Base-by-base conservation (phyloP, 1,139 yeast species). In the Yamadazyma triangularis region DNA sequence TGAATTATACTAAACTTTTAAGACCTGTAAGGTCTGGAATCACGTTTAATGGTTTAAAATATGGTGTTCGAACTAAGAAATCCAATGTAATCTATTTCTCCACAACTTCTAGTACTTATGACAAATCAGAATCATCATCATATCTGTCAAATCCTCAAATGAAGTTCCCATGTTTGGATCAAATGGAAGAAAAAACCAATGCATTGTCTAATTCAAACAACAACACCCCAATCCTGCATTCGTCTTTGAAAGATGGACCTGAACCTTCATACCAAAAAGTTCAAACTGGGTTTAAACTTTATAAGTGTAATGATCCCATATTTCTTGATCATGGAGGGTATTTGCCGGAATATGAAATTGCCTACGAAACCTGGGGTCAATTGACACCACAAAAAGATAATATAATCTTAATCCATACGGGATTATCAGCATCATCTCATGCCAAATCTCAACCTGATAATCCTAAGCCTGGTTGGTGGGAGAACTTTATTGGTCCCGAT, bases 381-480 rank as follows among this genome's bases (percentile, higher is more conserved):
- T 61, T 88, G 36, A 83, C 85, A 41, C 51, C 56, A 2, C 70
- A 64, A 26, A 76, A 64, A 40, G 73, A 84, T 12, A 88, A 88
- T 51, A 84, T 88, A 11, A 73, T 88, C 18, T 64, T 89, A 23
- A 60, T 88, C 7, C 96, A 88, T 50, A 89, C 97, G 0, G 97
- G 97, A 0, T 68, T 88, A 21, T 85, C 95, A 0, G 96, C 96
- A 0, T 84, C 95, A 0, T 85, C 95, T 1, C 97, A 88, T 57
- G 97, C 96, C n/a, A 84, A 77, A 47, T 84, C 95, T 3, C 94
- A 86, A 40, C 64, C 70, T 0, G 64, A 72, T 23, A 88, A 88
- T 52, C 53, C 74, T 3, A 75, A 75, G 41, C 77, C 79, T 4
- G 97, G 97, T 8, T 88, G 97, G 97, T 88, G 97, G 97, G 96